These are phyloP conservation scores for Poteriospumella lacustris DNA, from an alignment of 108 stramenopile genomes.

Conservation along the genomic window DNA sequence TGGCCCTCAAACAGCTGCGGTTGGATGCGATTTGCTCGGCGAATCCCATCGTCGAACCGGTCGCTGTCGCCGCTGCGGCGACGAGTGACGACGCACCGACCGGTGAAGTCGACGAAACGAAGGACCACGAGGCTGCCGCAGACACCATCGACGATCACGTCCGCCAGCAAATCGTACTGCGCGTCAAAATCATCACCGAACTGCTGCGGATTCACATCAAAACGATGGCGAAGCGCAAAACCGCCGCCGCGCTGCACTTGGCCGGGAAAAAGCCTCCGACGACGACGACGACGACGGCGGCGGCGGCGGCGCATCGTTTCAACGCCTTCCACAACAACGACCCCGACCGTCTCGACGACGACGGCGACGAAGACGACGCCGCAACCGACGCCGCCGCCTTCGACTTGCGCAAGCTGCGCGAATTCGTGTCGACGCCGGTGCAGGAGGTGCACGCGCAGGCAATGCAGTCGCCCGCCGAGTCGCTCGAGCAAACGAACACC, in stretches of 20 bases:
- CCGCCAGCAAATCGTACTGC: too few species aligned
- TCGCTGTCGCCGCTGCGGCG: too few species aligned
- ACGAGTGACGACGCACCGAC: too few species aligned
- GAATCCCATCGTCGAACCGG: too few species aligned
- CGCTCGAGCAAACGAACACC: background rate
- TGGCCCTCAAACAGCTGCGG: constrained; percentile 16
- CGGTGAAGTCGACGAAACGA: too few species aligned
- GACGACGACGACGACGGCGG: constrained; percentile 1
- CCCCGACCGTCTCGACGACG: background rate
- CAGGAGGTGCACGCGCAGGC: background rate
- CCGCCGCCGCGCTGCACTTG: too few species aligned
- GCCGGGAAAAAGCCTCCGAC: background rate
- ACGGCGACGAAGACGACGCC: background rate
- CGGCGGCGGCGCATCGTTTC: too few species aligned
- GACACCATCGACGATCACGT: too few species aligned
- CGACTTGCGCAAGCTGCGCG: background rate
- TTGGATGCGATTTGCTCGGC: background rate
- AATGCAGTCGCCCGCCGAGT: background rate
- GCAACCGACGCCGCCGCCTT: background rate
- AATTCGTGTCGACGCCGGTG: background rate
- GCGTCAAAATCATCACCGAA: too few species aligned
- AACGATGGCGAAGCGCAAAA: too few species aligned
- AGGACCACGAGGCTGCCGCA: too few species aligned
- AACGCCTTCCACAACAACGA: background rate
- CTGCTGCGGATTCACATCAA: too few species aligned